Conservation (phyloP, 2,329 filamentous ascomycete species). For the Aspergillus unguis region DNA sequence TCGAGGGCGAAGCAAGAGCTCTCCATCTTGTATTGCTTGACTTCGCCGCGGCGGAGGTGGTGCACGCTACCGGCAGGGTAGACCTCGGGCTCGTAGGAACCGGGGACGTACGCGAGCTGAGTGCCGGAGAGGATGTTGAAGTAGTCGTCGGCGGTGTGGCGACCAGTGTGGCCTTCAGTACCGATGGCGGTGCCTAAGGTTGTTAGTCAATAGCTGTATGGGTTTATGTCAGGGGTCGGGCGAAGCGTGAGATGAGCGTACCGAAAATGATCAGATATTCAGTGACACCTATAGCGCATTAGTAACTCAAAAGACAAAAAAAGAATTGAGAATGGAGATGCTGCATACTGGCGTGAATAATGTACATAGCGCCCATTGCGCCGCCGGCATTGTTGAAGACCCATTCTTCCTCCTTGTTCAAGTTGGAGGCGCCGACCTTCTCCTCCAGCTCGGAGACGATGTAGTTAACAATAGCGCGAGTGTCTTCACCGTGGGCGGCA, state of each 20-base stretch:
- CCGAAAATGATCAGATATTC: constrained; percentile 91
- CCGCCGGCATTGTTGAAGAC: constrained; percentile 89
- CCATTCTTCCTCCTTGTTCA: constrained; percentile 77
- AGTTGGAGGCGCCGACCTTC: constrained; percentile 46
- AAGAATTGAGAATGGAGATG: not conserved
- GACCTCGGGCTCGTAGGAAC: constrained; percentile 36
- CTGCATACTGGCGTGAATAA: constrained; percentile 74
- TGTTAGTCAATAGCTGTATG: not conserved
- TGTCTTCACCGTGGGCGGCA: constrained; percentile 70
- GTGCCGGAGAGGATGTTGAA: constrained; percentile 72
- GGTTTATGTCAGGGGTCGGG: not conserved
- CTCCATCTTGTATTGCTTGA: constrained; percentile 65
- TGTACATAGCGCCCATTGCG: constrained; percentile 88
- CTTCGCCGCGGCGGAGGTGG: constrained; percentile 57
- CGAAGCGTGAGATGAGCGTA: constrained; percentile 12
- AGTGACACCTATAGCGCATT: constrained; percentile 54
- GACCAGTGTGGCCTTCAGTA: constrained; percentile 83
- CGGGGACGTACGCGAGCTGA: constrained; percentile 39
- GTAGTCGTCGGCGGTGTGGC: constrained; percentile 90
- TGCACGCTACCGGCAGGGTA: constrained; percentile 39
- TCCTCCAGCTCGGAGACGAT: constrained; percentile 66
- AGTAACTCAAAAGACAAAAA: not conserved
- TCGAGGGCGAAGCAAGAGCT: constrained; percentile 39
- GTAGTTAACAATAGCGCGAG: constrained; percentile 62
- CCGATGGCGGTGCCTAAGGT: constrained; percentile 49